Evolutionary conservation across 1,284 basidiomycete species (phyloP).

Genomic region (Rhodotorula sp.): DNA sequence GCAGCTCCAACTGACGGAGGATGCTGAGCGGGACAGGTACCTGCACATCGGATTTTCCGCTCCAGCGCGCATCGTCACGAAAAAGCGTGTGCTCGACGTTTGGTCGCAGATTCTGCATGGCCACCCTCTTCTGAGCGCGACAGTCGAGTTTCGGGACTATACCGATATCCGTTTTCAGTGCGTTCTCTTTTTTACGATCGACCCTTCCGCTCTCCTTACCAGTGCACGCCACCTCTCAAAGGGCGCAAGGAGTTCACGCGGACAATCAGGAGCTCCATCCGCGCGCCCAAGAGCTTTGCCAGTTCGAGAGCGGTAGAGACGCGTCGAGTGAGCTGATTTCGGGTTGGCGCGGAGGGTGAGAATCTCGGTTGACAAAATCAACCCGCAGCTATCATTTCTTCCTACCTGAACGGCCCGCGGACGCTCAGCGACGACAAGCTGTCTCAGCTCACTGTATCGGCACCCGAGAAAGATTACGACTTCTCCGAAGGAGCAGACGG

Average conservation of each 20-base stretch:
- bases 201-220: neutral
- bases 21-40: slow-evolving; percentile 42
- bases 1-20: slow-evolving; percentile 55
- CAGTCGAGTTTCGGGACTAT: slow-evolving; percentile 56
- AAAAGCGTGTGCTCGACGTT: slow-evolving; percentile 57
- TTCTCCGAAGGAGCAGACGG: neutral
- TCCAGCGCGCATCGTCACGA: slow-evolving; percentile 52
- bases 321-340: neutral
- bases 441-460: slow-evolving; percentile 66
- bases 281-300: neutral
- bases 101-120: slow-evolving; percentile 67
- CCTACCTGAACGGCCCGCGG: slow-evolving; percentile 69
- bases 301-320: neutral
- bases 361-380: neutral
- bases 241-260: neutral
- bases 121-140: slow-evolving; percentile 66
- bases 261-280: neutral
- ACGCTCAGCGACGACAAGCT: slow-evolving; percentile 67
- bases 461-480: slow-evolving; percentile 7
- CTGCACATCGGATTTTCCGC: slow-evolving; percentile 62
- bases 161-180: slow-evolving; percentile 66
- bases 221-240: neutral
- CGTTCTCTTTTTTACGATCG: slow-evolving; percentile 38
- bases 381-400: slow-evolving; percentile 57
- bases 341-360: neutral